A percentile compares a stretch with the other conserved stretches of the same genome.
Evolutionary conservation across 1,139 yeast species (phyloP).

Genomic region (Candida glucosophila): DNA sequence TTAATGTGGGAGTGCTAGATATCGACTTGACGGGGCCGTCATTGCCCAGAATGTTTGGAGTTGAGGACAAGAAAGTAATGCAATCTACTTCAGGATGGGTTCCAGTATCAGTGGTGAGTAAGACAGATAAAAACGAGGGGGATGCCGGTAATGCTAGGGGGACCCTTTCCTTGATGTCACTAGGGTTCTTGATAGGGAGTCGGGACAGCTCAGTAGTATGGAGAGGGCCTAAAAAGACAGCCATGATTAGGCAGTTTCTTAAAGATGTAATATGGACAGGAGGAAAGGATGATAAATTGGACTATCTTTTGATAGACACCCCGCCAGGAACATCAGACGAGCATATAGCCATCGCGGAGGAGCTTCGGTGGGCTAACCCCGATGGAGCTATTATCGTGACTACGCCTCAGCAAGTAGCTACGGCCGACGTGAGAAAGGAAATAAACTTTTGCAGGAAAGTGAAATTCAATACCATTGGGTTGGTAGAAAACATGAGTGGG

Average conservation of each 20-base stretch:
- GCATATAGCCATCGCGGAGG: conserved; percentile 94
- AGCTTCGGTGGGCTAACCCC: conserved; percentile 49
- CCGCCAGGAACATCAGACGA: conserved; percentile 99
- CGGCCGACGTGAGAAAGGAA: conserved; percentile 44
- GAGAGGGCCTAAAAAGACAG: conserved; percentile 98
- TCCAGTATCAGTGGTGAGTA: conserved; percentile 51
- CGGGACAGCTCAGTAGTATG: conserved; percentile 91
- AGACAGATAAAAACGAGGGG: conserved; percentile 4
- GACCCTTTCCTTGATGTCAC: conserved; percentile 60
- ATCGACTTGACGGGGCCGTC: conserved; percentile 97
- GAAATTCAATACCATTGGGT: conserved; percentile 33
- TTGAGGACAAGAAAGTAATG: conserved; percentile 69
- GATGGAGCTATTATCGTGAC: conserved; percentile 40
- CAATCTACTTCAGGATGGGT: conserved; percentile 88
- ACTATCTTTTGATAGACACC: conserved; percentile 85
- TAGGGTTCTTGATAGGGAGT: conserved; percentile 81
- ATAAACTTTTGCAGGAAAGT: conserved; percentile 40
- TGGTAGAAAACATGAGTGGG: conserved; percentile 42
- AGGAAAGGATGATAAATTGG: conserved; percentile 36
- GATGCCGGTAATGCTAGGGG: too few relatives aligned
- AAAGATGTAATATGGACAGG: conserved; percentile 77
- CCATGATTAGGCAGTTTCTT: conserved; percentile 91
- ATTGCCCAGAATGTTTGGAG: conserved; percentile 91
- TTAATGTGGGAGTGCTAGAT: conserved; percentile 84
- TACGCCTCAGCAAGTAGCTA: conserved; percentile 48